These are phyloP conservation scores for Fusarium armeniacum DNA, from an alignment of 2,329 filamentous ascomycete genomes.

Conservation along the genomic window DNA sequence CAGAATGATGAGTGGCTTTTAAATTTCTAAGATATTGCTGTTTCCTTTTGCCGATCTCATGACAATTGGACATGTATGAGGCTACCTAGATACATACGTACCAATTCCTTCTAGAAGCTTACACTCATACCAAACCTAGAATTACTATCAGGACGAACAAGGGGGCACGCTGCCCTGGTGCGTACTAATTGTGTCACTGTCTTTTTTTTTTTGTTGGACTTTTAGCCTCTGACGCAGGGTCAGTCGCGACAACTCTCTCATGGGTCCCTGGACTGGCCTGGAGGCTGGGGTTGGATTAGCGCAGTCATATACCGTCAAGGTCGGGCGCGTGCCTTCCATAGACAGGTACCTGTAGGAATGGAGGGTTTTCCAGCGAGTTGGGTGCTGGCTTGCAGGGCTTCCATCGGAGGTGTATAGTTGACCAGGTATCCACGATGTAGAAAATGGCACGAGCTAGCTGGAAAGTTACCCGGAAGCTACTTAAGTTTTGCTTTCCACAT, in stretches of 20 bases:
- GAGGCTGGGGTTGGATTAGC: constrained; percentile 22
- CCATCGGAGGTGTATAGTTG: background rate
- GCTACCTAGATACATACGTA: background rate
- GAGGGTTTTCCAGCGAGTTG: constrained; percentile 36
- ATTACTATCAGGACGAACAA: constrained; percentile 1
- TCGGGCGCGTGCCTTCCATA: constrained; percentile 10
- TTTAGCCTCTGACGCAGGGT: constrained; percentile 33
- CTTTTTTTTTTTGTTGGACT: constrained; percentile 21
- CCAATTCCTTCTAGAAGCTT: constrained; percentile 40
- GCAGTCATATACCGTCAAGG: constrained; percentile 9
- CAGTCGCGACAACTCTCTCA: constrained; percentile 19
- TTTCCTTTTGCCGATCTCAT: constrained; percentile 17
- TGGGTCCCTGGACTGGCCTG: constrained; percentile 26
- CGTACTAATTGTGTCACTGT: constrained; percentile 20
- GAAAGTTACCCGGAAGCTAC: constrained; percentile 12
- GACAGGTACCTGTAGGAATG: constrained; percentile 9
- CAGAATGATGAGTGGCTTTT: background rate
- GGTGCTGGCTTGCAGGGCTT: constrained; percentile 32
- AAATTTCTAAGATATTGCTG: background rate
- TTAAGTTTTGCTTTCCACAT: background rate
- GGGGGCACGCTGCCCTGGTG: constrained; percentile 18
- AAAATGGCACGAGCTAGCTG: too few species aligned
- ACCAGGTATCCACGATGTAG: constrained; percentile 19
- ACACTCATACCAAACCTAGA: background rate
- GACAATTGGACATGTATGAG: constrained; percentile 2